A percentile compares a stretch with the other conserved stretches of the same genome.
Conservation (phyloP, 169 alveolate genomes). For the Babesia ovata region DNA sequence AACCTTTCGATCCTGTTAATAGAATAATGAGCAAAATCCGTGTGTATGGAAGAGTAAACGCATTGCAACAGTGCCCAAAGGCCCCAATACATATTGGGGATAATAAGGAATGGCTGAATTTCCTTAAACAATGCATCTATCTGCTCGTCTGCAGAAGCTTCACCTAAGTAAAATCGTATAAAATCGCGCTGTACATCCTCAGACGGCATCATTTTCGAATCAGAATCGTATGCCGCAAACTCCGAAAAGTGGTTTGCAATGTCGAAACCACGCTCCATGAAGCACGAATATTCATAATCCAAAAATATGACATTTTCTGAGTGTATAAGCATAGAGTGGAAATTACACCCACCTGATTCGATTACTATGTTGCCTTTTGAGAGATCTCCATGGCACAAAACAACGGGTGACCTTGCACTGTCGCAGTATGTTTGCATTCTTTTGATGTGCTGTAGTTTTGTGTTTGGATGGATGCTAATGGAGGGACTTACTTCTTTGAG, state of each 20-base stretch:
- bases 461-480: constrained; percentile 1
- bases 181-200: constrained; percentile 59
- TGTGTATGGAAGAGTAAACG: constrained; percentile 65
- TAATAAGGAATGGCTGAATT: constrained; percentile 73
- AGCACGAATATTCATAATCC: constrained; percentile 77
- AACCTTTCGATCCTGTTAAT: constrained; percentile 45
- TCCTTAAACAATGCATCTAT: constrained; percentile 41
- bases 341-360: not conserved
- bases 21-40: constrained; percentile 68
- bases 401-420: constrained; percentile 72
- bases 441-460: constrained; percentile 27
- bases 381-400: constrained; percentile 76
- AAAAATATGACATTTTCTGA: constrained; percentile 61
- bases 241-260: constrained; percentile 77
- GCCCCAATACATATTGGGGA: constrained; percentile 75
- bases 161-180: constrained; percentile 32
- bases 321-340: too few relatives aligned
- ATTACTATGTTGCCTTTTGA: constrained; percentile 69
- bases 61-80: constrained; percentile 75
- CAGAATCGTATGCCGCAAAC: constrained; percentile 67
- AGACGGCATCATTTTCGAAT: constrained; percentile 60
- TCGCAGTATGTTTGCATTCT: constrained; percentile 65
- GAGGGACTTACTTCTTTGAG: constrained; percentile 28
- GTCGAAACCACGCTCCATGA: constrained; percentile 78
- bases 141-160: constrained; percentile 1